A percentile compares a stretch with the other conserved stretches of the same genome.
Conservation (phyloP, 164 flowering plant species). For the grape (Vitis vinifera) region DNA sequence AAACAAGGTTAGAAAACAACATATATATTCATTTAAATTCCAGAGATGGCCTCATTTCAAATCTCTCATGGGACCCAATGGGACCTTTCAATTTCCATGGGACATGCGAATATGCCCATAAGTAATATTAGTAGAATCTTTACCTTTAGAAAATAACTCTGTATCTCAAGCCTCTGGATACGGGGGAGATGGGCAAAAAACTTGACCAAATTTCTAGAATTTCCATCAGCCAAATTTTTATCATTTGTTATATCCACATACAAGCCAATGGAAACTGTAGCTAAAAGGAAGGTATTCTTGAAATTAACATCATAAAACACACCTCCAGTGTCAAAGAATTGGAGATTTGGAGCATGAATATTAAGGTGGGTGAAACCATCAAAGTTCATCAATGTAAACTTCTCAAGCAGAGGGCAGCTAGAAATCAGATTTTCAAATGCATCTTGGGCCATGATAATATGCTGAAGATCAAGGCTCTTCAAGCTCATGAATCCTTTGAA, state of each 20-base stretch:
- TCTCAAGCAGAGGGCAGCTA: conserved; percentile 50
- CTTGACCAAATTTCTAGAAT: conserved; percentile 37
- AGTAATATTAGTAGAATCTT: not conserved
- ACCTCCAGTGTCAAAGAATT: conserved; percentile 48
- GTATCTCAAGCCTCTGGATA: conserved; percentile 51
- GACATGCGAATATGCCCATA: not conserved
- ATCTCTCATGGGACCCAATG: not conserved
- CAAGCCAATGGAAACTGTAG: conserved; percentile 43
- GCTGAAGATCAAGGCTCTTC: conserved; percentile 57
- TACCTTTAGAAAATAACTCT: conserved; percentile 53
- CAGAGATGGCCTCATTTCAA: not conserved
- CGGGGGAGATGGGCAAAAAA: conserved; percentile 43
- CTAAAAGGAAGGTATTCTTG: conserved; percentile 29
- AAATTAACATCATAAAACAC: conserved; percentile 41
- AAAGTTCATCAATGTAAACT: conserved; percentile 49
- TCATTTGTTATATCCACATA: conserved; percentile 32
- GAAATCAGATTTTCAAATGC: conserved; percentile 44
- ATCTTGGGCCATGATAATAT: conserved; percentile 38
- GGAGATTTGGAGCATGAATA: conserved; percentile 53
- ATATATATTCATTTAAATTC: not conserved
- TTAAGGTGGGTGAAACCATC: conserved; percentile 41
- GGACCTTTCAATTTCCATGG: not conserved
- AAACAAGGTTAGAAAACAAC: not conserved
- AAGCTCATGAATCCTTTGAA: conserved; percentile 47
- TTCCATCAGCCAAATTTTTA: conserved; percentile 13